Evolutionary conservation across 1,284 basidiomycete genomes (phyloP).

Genomic region (Fomes fomentarius): DNA sequence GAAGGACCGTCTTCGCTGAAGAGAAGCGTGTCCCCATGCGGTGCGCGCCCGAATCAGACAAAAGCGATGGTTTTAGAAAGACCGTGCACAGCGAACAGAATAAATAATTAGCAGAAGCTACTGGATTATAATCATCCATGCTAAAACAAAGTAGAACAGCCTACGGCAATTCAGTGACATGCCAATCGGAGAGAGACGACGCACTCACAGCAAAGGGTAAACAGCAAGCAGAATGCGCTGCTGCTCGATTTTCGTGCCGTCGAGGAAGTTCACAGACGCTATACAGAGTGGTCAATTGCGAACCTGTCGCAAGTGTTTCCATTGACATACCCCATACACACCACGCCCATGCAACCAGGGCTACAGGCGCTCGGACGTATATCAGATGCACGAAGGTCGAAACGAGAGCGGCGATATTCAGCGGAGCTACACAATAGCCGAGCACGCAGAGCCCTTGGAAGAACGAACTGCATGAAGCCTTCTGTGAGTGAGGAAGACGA

Average conservation of each 20-base stretch:
- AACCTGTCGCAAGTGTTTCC: not conserved
- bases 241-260: slow-evolving; percentile 89
- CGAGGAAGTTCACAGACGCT: slow-evolving; percentile 95
- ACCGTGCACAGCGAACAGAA: not conserved
- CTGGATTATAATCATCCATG: slow-evolving; percentile 95
- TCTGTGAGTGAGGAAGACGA: not conserved
- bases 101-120: slow-evolving; percentile 22
- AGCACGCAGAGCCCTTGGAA: slow-evolving; percentile 94
- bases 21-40: not conserved
- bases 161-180: slow-evolving; percentile 38
- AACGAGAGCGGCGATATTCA: slow-evolving; percentile 87
- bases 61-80: not conserved
- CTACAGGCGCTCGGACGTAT: slow-evolving; percentile 84
- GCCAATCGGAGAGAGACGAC: not conserved
- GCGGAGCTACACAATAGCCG: slow-evolving; percentile 90
- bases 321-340: slow-evolving; percentile 85
- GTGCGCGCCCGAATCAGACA: not conserved
- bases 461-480: slow-evolving; percentile 71
- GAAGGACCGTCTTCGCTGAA: no score
- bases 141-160: slow-evolving; percentile 83
- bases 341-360: slow-evolving; percentile 89
- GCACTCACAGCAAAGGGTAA: slow-evolving; percentile 83
- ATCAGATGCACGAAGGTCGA: slow-evolving; percentile 86
- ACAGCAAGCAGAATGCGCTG: slow-evolving; percentile 89
- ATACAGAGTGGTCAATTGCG: slow-evolving; percentile 10